Conservation (phyloP, 805 yeast species). For the Candida sanyiensis region DNA sequence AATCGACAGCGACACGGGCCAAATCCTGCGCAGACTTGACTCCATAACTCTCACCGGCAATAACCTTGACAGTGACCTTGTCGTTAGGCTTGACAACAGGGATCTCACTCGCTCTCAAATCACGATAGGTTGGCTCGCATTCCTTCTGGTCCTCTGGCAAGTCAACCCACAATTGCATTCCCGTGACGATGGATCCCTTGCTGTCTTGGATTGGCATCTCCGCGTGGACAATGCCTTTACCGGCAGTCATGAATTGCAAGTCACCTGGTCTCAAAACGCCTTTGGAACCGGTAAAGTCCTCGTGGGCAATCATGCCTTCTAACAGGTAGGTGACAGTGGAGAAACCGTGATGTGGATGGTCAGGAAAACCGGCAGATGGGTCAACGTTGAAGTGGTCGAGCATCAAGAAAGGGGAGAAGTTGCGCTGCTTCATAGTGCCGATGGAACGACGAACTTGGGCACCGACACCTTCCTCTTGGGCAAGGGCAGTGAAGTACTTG, state of each 20-base stretch:
- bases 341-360: slow-evolving; percentile 79
- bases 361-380: slow-evolving; percentile 72
- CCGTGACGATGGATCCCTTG: slow-evolving; percentile 47
- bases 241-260: slow-evolving; percentile 92
- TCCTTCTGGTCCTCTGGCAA: slow-evolving; percentile 60
- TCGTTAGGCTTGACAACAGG: slow-evolving; percentile 65
- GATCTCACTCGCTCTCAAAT: slow-evolving; percentile 61
- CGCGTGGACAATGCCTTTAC: slow-evolving; percentile 77
- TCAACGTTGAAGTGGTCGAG: slow-evolving; percentile 69
- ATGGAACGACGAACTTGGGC: slow-evolving; percentile 78
- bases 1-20: slow-evolving; percentile 78
- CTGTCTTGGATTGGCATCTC: slow-evolving; percentile 70
- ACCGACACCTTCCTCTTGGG: slow-evolving; percentile 85
- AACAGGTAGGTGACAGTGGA: slow-evolving; percentile 70
- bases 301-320: slow-evolving; percentile 69
- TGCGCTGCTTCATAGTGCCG: slow-evolving; percentile 61
- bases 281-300: slow-evolving; percentile 80
- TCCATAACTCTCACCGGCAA: slow-evolving; percentile 73
- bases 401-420: slow-evolving; percentile 78
- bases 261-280: slow-evolving; percentile 80
- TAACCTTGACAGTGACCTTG: slow-evolving; percentile 60
- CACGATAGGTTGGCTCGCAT: slow-evolving; percentile 71
- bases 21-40: slow-evolving; percentile 66
- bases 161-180: slow-evolving; percentile 88
- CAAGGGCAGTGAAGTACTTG: slow-evolving; percentile 50